Evolutionary conservation across 129 eudicot species (phyloP), one percentile per base, ranked within the genome.

Genomic region (Chrysanthemum seticuspe): DNA sequence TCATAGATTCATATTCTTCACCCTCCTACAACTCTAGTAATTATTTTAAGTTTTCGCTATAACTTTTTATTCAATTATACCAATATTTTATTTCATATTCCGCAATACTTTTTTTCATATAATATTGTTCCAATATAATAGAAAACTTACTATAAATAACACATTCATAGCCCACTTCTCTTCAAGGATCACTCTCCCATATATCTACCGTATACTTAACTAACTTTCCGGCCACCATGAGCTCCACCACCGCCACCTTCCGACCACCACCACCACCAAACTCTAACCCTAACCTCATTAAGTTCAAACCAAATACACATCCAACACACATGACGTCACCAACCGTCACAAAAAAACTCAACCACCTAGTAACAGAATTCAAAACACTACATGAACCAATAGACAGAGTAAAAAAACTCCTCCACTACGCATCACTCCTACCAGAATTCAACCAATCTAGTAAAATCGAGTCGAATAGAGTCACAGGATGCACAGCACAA

Each of bases 401-500:
- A 65, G 98, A 89, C 60, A 74, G 96, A 21, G 98, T 89, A 27
- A 93, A 86, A 65, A 81, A 90, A 13, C 40, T 93, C 15, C 67
- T 93, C 3, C 83, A 89, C 55, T 87, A 89, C 82, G 95, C 98
- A 1, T 11, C 69, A 1, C 81, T 82, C 34, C 74, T 87, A 2
- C 95, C 92, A 12, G 83, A 68, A 7, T 73, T 93, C 14, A 83
- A 86, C 2, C 84, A 84, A 34, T 83, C 89, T 5, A 48, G 61
- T 3, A 64, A 84, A 75, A 65, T 68, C 6, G 82, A 82, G 53
- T 83, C 83, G 11, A 89, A 85, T 66, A 82, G 97, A 45, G 95
- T 85, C 25, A 45, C 74, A 62, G 98, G 98, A 31, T 93, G 98
- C 23, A 86, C 98, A 16, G 81, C 95, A 16, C 91, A 79, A 86